Evolutionary conservation across 1,139 yeast species (phyloP), one percentile per base, ranked within the genome.

Genomic region (Diutina scorzettiae): DNA sequence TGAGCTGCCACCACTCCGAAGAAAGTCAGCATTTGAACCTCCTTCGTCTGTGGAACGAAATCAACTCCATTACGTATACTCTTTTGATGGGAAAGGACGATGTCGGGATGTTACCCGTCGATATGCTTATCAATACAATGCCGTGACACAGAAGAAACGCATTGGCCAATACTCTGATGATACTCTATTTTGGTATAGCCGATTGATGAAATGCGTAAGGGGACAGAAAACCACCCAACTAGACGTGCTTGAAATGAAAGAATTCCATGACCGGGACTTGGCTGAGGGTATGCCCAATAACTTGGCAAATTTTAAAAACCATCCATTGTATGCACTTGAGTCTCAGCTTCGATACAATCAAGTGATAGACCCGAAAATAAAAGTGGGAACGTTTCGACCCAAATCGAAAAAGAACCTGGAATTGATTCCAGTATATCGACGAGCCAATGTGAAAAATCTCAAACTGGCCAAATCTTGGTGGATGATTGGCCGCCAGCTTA

Each of bases 261-360:
- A 84, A 51, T 80, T 93, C 47, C 63, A 71, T 29, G 72, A 76
- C 42, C 66, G 86, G 40, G 81, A 84, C 43, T 63, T 75, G 25
- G 66, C 72, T 19, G 98, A 93, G 53, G 95, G 95, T 0, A 78
- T 91, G 71, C 99, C 99, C 0, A 77, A 80, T 43, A 83, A 76
- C 51, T 63, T 86, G 18, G 79, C 78, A 41, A 97, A 89, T 49
- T 84, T 91, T 56, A 81, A 78, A 45, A 79, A 80, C 43, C 98
- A 91, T 57, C 98, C 98, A 0, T 57, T 80, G n/a, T 91, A 81
- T 56, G 91, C 81, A 0, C 56, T 91, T 9, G 95, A 85, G 54
- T 69, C 77, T 2, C 95, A 86, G 51, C 58, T 91, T 27, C 69
- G 72, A 44, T 71, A 71, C 44, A 81, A 81, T 54, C 95, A 91